Conservation (phyloP, 139 green algal genomes). For the Closterium sp. region DNA sequence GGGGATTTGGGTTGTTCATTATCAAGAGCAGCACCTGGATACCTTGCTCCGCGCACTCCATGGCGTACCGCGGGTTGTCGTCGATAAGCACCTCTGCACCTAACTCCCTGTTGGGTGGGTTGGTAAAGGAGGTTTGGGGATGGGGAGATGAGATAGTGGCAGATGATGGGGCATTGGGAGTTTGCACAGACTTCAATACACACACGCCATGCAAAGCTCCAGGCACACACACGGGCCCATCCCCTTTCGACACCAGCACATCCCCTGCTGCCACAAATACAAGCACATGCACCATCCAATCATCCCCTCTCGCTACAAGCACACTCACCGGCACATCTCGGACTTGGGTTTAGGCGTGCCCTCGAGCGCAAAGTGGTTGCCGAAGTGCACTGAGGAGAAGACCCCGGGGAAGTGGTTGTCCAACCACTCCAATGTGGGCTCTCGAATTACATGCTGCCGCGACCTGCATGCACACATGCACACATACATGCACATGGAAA, state of each 20-base stretch:
- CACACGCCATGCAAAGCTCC: too few species aligned
- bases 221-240: too few species aligned
- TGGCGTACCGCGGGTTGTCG: conserved; percentile 89
- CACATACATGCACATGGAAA: too few species aligned
- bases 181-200: too few species aligned
- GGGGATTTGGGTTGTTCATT: too few species aligned
- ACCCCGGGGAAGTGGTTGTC: conserved; percentile 58
- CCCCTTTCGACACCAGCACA: too few species aligned
- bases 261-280: too few species aligned
- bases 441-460: conserved; percentile 86
- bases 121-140: too few species aligned
- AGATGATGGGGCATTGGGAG: too few species aligned
- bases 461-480: conserved; percentile 17
- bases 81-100: conserved; percentile 86
- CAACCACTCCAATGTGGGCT: conserved; percentile 85
- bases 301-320: neutral
- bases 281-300: neutral
- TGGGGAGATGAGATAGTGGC: too few species aligned
- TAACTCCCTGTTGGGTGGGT: conserved; percentile 59
- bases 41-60: conserved; percentile 80
- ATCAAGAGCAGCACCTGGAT: conserved; percentile 86
- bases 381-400: conserved; percentile 87
- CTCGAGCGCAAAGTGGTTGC: conserved; percentile 91
- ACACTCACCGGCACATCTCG: conserved; percentile 76
- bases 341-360: conserved; percentile 76